A percentile compares a stretch with the other conserved stretches of the same genome.
These are phyloP conservation scores for Perilla frutescens DNA, from an alignment of 257 asterid genomes.

Conservation along the genomic window DNA sequence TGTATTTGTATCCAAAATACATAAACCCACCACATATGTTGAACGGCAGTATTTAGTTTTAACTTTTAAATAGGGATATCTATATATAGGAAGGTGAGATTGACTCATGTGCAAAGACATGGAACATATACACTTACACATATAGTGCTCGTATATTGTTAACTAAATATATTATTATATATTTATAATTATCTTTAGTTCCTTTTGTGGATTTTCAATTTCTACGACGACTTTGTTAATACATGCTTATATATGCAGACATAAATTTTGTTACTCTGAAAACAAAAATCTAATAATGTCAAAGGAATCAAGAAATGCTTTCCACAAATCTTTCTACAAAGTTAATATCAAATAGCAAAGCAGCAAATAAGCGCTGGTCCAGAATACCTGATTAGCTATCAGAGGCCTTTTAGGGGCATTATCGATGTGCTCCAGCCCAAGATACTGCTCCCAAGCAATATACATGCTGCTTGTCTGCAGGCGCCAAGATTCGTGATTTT, in stretches of 20 bases:
- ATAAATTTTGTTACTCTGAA: too few species aligned
- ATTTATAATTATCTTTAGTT: too few species aligned
- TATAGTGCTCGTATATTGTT: neutral
- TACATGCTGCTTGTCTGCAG: constrained; percentile 48
- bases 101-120: neutral
- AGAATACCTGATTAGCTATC: constrained; percentile 53
- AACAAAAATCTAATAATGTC: neutral
- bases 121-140: neutral
- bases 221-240: too few species aligned
- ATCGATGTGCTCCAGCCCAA: constrained; percentile 65
- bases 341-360: constrained; percentile 1
- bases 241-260: too few species aligned
- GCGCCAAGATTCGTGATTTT: constrained; percentile 22
- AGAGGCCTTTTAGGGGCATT: constrained; percentile 52
- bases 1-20: neutral
- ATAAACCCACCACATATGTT: neutral
- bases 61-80: neutral
- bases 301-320: constrained; percentile 10
- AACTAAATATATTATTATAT: too few species aligned
- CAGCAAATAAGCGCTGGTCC: constrained; percentile 20
- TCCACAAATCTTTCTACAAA: neutral
- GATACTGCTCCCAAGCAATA: constrained; percentile 65
- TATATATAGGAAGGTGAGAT: neutral
- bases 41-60: neutral
- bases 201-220: too few species aligned